A percentile compares a stretch with the other conserved stretches of the same genome.
Evolutionary conservation across 306 rosid genomes (phyloP).

Genomic region (Glycyrrhiza uralensis): DNA sequence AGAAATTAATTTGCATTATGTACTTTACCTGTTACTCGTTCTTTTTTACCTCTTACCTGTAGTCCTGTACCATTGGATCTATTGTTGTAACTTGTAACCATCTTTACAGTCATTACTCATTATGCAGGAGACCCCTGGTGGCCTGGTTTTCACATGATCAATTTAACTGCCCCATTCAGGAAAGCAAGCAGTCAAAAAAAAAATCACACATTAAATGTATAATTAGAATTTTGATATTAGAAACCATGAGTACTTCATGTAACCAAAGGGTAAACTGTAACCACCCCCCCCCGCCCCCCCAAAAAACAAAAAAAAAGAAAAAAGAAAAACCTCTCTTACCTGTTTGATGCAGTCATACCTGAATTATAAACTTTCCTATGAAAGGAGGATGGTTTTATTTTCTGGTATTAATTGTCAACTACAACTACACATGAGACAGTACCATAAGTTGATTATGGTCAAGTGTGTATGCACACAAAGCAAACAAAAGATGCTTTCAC

Average conservation of each 20-base stretch:
- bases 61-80: no score
- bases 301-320: neutral
- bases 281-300: neutral
- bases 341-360: neutral
- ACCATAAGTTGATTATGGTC: slow-evolving; percentile 16
- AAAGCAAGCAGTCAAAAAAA: no score
- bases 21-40: no score
- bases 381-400: neutral
- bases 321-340: neutral
- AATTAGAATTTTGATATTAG: no score
- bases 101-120: no score
- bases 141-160: no score
- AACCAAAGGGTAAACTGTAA: neutral
- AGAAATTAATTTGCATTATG: no score
- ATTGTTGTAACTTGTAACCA: no score
- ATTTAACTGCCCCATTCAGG: no score
- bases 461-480: neutral
- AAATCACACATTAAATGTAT: no score
- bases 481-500: slow-evolving; percentile 30
- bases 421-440: slow-evolving; percentile 1
- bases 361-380: neutral
- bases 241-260: neutral
- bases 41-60: no score
- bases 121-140: no score
- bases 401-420: neutral